Evolutionary conservation across 2,329 filamentous ascomycete species (phyloP).

Genomic region (Lasiodiplodia sp.): DNA sequence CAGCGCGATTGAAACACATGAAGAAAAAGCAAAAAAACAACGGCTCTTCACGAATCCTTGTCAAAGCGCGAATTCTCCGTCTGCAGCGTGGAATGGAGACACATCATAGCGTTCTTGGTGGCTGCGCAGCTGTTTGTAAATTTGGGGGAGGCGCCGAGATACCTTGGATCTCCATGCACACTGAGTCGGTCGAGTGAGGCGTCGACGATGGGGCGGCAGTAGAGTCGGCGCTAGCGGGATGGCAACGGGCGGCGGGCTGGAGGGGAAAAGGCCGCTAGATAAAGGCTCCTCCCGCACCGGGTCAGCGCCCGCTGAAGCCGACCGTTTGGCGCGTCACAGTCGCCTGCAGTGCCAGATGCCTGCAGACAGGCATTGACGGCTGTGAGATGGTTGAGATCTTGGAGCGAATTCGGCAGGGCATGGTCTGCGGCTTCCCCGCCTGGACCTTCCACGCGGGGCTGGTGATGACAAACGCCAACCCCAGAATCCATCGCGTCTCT

Average conservation of each 20-base stretch:
- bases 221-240: background rate
- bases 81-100: background rate
- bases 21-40: slow-evolving; percentile 4
- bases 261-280: background rate
- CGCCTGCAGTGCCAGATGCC: background rate
- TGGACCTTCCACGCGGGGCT: slow-evolving; percentile 4
- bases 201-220: background rate
- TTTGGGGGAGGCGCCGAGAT: no score
- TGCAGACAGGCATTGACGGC: background rate
- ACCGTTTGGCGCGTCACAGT: background rate
- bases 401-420: background rate
- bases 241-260: background rate
- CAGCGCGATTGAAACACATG: slow-evolving; percentile 8
- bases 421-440: background rate
- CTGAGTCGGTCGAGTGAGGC: background rate
- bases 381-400: background rate
- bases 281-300: background rate
- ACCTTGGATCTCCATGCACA: background rate
- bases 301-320: background rate
- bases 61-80: background rate
- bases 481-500: background rate
- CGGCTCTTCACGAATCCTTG: background rate
- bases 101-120: background rate
- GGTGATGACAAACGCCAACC: slow-evolving; percentile 20
- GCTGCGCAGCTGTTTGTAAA: background rate